Conservation (phyloP, 1,284 basidiomycete genomes). For the Sanghuangporus baumii region DNA sequence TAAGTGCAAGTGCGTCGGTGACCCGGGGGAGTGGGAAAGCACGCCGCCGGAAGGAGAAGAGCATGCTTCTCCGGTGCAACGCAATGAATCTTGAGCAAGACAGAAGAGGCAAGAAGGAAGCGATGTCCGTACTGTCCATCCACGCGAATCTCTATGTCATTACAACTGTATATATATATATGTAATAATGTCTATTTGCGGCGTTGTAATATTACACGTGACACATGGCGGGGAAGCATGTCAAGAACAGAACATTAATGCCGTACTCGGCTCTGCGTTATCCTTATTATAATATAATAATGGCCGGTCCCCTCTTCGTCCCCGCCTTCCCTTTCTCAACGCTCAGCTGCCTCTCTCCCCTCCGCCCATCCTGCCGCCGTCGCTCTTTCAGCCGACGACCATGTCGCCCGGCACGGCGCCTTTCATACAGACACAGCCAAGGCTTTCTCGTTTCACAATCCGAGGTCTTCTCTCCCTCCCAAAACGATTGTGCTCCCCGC, state of each 20-base stretch:
- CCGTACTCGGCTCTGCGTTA: not conserved
- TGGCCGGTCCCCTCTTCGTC: not conserved
- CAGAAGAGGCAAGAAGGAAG: not conserved
- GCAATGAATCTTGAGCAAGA: too few species aligned
- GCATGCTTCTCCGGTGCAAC: too few species aligned
- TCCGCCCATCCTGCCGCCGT: not conserved
- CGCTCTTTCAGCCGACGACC: not conserved
- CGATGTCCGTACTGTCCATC: not conserved
- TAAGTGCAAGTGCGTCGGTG: too few species aligned
- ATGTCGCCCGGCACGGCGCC: not conserved
- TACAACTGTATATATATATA: too few species aligned
- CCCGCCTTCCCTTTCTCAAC: not conserved
- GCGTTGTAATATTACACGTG: not conserved
- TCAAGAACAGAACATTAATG: too few species aligned
- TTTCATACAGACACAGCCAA: slow-evolving; percentile 34
- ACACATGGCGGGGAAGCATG: not conserved
- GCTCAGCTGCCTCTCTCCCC: not conserved
- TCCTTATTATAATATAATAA: not conserved
- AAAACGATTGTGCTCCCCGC: slow-evolving; percentile 63
- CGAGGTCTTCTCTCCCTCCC: slow-evolving; percentile 47
- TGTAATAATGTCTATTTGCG: too few species aligned
- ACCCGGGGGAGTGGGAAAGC: too few species aligned
- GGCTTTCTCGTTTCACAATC: slow-evolving; percentile 39
- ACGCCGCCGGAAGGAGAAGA: too few species aligned
- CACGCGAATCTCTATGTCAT: not conserved